A percentile compares a stretch with the other conserved stretches of the same genome.
phyloP scores from a whole-genome alignment of 2,329 filamentous ascomycete genomes.

The Penicillium sp. region DNA sequence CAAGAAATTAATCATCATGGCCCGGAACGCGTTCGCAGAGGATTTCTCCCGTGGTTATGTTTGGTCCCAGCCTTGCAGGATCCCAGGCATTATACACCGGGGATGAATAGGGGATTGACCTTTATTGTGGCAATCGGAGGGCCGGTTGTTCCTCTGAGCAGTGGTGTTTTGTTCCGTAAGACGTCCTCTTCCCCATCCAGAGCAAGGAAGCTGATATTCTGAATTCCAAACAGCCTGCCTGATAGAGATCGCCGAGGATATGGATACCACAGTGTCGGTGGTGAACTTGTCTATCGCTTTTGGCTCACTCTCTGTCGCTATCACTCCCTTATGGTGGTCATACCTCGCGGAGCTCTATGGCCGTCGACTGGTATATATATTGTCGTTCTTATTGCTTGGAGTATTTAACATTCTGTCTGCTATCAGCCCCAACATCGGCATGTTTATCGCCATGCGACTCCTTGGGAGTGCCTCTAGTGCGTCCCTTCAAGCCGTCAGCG shows the following conservation, averaged over 20 bases:
- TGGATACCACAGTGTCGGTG: neutral
- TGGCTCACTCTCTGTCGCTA: neutral
- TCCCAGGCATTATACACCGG: neutral
- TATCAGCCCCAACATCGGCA: neutral
- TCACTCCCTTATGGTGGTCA: neutral
- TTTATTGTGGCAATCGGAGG: neutral
- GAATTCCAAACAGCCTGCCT: neutral
- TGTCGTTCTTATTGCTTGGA: neutral
- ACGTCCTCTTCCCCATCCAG: neutral
- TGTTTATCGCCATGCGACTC: neutral
- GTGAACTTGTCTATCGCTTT: neutral
- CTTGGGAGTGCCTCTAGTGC: neutral
- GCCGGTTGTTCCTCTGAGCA: neutral
- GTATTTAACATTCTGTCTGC: neutral
- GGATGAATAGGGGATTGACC: neutral
- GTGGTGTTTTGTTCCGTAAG: neutral
- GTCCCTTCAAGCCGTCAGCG: neutral
- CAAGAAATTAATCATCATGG: neutral
- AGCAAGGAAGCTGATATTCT: neutral
- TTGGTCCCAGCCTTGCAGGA: neutral
- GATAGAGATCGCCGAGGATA: neutral
- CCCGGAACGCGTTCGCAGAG: neutral
- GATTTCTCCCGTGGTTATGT: neutral
- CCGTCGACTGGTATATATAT: neutral
- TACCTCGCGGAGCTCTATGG: neutral